Evolutionary conservation across 805 yeast genomes (phyloP).

Genomic region (Saccharomycopsis javanensis): DNA sequence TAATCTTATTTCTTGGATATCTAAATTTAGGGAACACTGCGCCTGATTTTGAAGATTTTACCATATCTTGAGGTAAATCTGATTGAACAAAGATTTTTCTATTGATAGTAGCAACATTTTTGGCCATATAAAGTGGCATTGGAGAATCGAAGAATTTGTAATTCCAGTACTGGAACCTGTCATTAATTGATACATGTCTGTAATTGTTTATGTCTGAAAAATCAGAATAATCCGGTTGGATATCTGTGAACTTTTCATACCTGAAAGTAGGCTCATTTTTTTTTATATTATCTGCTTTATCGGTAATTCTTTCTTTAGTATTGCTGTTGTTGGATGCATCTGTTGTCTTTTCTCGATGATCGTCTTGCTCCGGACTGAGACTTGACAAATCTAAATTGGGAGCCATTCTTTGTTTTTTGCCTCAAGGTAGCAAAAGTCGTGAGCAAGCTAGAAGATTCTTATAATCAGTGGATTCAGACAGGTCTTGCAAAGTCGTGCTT

Average conservation of each 20-base stretch:
- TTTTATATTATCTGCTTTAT: neutral
- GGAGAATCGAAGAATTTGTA: slow-evolving; percentile 4
- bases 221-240: slow-evolving; percentile 11
- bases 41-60: slow-evolving; percentile 17
- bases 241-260: neutral
- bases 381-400: neutral
- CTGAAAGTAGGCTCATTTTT: neutral
- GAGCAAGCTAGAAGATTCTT: no score
- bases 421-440: no score
- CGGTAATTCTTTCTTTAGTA: neutral
- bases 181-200: slow-evolving; percentile 4
- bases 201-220: slow-evolving; percentile 10
- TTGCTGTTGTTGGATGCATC: neutral
- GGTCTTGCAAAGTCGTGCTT: no score
- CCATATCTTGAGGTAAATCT: slow-evolving; percentile 37
- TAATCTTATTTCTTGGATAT: slow-evolving; percentile 47
- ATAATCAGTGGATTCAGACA: no score
- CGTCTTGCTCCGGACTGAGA: neutral
- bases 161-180: slow-evolving; percentile 3
- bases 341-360: neutral
- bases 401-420: neutral
- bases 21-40: slow-evolving; percentile 25
- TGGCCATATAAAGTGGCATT: slow-evolving; percentile 10
- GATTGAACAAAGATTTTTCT: slow-evolving; percentile 41
- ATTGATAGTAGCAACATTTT: slow-evolving; percentile 2